These are phyloP conservation scores for Viola pubescens DNA, from an alignment of 441 rosid species.

Conservation along the genomic window DNA sequence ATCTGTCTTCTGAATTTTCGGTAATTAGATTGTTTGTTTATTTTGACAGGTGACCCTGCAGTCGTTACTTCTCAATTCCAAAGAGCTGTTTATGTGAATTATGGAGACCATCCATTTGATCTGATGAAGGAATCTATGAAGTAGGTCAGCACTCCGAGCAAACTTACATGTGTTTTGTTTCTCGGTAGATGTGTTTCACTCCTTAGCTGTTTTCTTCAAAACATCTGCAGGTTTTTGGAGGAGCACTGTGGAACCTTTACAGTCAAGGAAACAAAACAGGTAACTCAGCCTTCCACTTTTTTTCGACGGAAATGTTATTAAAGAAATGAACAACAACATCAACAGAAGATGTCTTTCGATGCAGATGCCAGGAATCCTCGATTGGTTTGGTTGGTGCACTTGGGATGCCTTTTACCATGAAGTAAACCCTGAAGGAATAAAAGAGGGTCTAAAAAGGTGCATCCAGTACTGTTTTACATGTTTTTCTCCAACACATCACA, in stretches of 20 bases:
- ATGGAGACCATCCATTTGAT: slow-evolving; percentile 46
- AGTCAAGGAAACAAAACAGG: slow-evolving; percentile 40
- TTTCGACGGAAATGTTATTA: neutral
- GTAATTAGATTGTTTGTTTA: too few species aligned
- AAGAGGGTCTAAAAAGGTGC: slow-evolving; percentile 51
- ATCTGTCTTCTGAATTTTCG: slow-evolving; percentile 4
- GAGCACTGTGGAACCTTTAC: slow-evolving; percentile 46
- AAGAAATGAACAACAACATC: neutral
- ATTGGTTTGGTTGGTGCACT: slow-evolving; percentile 90
- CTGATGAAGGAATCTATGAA: slow-evolving; percentile 48
- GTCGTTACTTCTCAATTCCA: slow-evolving; percentile 31
- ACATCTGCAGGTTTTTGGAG: slow-evolving; percentile 32
- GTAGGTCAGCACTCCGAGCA: slow-evolving; percentile 36
- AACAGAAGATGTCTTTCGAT: slow-evolving; percentile 18
- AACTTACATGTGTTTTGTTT: slow-evolving; percentile 2
- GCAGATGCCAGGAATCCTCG: slow-evolving; percentile 57
- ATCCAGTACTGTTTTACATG: slow-evolving; percentile 8
- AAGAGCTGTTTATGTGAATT: slow-evolving; percentile 42
- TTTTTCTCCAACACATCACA: slow-evolving; percentile 30
- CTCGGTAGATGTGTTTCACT: neutral
- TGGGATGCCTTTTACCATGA: slow-evolving; percentile 80
- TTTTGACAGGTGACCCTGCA: slow-evolving; percentile 39
- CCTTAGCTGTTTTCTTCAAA: neutral
- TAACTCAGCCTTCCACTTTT: slow-evolving; percentile 36
- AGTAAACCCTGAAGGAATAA: slow-evolving; percentile 64